Conservation (phyloP, 73 alveolate genomes). For the Symbiodinium pilosum region DNA sequence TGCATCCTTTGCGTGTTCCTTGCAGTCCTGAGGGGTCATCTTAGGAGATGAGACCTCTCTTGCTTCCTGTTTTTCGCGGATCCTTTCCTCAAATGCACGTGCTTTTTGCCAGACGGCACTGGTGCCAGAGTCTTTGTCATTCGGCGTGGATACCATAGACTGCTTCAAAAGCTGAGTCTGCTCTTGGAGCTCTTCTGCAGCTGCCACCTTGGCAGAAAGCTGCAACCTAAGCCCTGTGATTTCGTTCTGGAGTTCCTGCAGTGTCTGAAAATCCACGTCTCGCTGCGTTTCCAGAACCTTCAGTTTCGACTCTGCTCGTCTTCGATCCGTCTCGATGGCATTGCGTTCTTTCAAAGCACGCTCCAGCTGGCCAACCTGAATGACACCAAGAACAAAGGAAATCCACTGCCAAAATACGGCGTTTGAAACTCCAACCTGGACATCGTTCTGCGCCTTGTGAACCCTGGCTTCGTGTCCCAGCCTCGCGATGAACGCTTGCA, state of each 20-base stretch:
- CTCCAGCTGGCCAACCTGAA: conserved; percentile 40
- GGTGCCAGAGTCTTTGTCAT: background rate
- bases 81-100: background rate
- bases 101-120: conserved; percentile 17
- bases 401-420: background rate
- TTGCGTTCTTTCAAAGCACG: conserved; percentile 41
- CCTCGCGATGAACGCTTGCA: background rate
- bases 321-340: conserved; percentile 34
- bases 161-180: background rate
- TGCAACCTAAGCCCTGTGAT: background rate
- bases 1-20: no score
- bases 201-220: background rate
- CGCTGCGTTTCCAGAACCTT: conserved; percentile 35
- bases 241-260: background rate
- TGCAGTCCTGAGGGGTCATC: background rate
- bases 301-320: conserved; percentile 33
- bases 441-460: conserved; percentile 24
- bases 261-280: background rate
- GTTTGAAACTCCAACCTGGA: conserved; percentile 24
- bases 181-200: background rate
- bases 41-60: background rate
- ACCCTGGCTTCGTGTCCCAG: conserved; percentile 37
- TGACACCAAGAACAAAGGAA: background rate
- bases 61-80: background rate
- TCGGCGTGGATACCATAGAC: background rate